A percentile compares a stretch with the other conserved stretches of the same genome.
These are phyloP conservation scores for Guillardia theta DNA, from an alignment of 78 protist genomes.

Conservation along the genomic window DNA sequence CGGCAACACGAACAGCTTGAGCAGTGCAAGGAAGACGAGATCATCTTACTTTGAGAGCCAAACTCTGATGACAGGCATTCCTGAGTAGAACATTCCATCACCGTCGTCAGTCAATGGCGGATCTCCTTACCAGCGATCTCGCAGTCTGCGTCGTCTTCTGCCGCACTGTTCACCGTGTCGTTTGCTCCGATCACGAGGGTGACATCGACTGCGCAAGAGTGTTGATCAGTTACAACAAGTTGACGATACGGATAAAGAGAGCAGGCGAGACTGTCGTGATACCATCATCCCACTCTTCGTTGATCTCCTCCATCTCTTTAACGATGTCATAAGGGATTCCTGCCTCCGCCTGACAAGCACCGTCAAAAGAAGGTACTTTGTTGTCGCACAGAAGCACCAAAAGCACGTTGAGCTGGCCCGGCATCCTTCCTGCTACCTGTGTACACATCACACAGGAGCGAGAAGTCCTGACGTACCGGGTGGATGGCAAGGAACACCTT, in stretches of 20 bases:
- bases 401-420: constrained; percentile 96
- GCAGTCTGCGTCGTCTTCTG: constrained; percentile 91
- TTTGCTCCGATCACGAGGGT: constrained; percentile 92
- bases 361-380: neutral
- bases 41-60: constrained; percentile 40
- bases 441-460: neutral
- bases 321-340: constrained; percentile 96
- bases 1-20: no score
- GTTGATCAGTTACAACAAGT: no score
- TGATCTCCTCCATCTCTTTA: constrained; percentile 94
- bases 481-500: constrained; percentile 88
- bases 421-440: constrained; percentile 78
- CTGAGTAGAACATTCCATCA: neutral
- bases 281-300: constrained; percentile 4
- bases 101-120: neutral
- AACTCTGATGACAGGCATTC: constrained; percentile 95
- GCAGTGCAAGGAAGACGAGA: no score
- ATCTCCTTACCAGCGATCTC: constrained; percentile 64
- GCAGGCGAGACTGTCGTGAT: no score
- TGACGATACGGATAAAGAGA: no score
- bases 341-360: constrained; percentile 85
- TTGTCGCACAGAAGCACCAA: constrained; percentile 44
- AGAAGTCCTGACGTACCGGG: no score
- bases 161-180: constrained; percentile 97
- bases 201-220: no score